These are phyloP conservation scores for Protomyces inouyei DNA, from an alignment of 1,139 yeast species.

Conservation along the genomic window DNA sequence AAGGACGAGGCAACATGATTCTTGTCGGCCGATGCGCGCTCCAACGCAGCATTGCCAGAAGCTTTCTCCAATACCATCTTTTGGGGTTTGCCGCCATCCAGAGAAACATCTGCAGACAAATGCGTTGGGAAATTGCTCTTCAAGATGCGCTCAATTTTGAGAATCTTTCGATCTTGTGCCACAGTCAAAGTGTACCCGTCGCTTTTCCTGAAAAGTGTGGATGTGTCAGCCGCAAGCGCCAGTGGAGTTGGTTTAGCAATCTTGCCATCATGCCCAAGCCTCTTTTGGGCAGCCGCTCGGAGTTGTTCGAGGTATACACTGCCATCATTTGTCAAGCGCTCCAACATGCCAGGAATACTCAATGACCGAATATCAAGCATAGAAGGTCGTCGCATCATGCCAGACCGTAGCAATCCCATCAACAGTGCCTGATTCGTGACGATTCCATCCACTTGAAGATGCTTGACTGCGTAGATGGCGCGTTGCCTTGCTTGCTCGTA, in stretches of 20 bases:
- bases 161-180: constrained; percentile 96
- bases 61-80: constrained; percentile 64
- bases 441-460: not conserved
- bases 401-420: constrained; percentile 5
- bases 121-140: constrained; percentile 76
- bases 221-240: not conserved
- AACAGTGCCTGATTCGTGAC: constrained; percentile 12
- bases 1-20: constrained; percentile 65
- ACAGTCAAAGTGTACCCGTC: constrained; percentile 48
- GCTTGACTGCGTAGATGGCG: constrained; percentile 9
- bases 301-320: constrained; percentile 46
- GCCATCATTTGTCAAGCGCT: constrained; percentile 73
- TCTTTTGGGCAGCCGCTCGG: not conserved
- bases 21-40: constrained; percentile 31
- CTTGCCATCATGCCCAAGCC: not conserved
- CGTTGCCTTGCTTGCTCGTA: constrained; percentile 4
- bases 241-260: not conserved
- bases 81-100: constrained; percentile 58
- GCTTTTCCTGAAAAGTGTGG: constrained; percentile 9
- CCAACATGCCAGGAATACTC: constrained; percentile 67
- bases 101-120: constrained; percentile 76
- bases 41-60: constrained; percentile 33
- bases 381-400: constrained; percentile 3
- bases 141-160: constrained; percentile 94
- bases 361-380: constrained; percentile 7